A percentile compares a stretch with the other conserved stretches of the same genome.
These are phyloP conservation scores for Grifola frondosa DNA, from an alignment of 1,284 basidiomycete genomes.

Conservation along the genomic window DNA sequence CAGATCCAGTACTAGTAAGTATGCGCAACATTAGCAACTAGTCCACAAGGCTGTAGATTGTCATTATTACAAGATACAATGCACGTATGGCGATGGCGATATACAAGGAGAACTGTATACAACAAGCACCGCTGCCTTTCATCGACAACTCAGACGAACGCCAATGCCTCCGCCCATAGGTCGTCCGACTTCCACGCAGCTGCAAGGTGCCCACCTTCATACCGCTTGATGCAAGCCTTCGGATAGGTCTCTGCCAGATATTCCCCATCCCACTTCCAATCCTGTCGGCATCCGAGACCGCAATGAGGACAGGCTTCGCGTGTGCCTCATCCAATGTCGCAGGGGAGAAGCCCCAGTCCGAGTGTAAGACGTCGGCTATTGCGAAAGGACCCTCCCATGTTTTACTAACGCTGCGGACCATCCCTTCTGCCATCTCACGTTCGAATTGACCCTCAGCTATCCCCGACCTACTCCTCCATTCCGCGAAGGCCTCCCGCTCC, in stretches of 20 bases:
- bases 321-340: slow-evolving; percentile 44
- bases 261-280: slow-evolving; percentile 41
- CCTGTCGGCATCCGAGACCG: slow-evolving; percentile 39
- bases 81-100: no score
- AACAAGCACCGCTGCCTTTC: no score
- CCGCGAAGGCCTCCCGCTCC: slow-evolving; percentile 40
- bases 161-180: slow-evolving; percentile 45
- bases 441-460: slow-evolving; percentile 44
- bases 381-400: slow-evolving; percentile 56
- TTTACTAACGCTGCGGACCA: slow-evolving; percentile 45
- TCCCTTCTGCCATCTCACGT: slow-evolving; percentile 40
- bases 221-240: slow-evolving; percentile 35
- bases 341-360: slow-evolving; percentile 54
- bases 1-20: no score
- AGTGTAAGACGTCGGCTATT: slow-evolving; percentile 42
- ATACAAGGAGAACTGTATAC: no score
- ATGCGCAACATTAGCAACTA: no score
- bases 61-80: no score
- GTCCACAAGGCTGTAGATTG: no score
- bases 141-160: no score
- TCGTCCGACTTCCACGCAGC: slow-evolving; percentile 43
- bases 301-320: slow-evolving; percentile 45
- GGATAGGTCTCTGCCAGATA: slow-evolving; percentile 45
- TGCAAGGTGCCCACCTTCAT: slow-evolving; percentile 50
- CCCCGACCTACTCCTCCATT: slow-evolving; percentile 42